These are phyloP conservation scores for Tetrahymena malaccensis DNA, from an alignment of 73 alveolate species.

Conservation along the genomic window DNA sequence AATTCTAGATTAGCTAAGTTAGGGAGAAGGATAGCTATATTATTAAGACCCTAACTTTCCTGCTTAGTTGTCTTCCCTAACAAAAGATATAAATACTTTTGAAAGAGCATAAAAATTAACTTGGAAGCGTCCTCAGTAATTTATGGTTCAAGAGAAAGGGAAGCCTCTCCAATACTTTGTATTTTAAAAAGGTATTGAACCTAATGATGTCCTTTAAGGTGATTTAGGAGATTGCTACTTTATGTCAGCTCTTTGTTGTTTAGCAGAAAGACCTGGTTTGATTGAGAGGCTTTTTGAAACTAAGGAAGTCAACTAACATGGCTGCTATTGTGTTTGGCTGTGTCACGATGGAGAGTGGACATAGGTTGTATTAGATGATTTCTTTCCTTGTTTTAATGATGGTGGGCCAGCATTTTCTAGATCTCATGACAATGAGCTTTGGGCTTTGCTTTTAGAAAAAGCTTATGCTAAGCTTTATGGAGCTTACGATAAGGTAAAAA, in stretches of 20 bases:
- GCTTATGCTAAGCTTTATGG: constrained; percentile 91
- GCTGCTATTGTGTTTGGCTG: constrained; percentile 45
- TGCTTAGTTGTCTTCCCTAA: background rate
- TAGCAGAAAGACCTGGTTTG: constrained; percentile 68
- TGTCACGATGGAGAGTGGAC: constrained; percentile 84
- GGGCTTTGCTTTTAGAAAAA: constrained; percentile 82
- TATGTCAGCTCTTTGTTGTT: constrained; percentile 63
- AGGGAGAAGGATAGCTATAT: background rate
- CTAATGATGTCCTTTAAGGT: constrained; percentile 71
- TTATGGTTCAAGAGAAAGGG: constrained; percentile 32
- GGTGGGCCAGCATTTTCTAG: constrained; percentile 81
- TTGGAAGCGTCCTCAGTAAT: constrained; percentile 59
- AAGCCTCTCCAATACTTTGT: constrained; percentile 6
- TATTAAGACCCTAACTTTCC: background rate
- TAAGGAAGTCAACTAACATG: constrained; percentile 44
- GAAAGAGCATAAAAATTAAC: constrained; percentile 9
- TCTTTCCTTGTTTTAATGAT: constrained; percentile 67
- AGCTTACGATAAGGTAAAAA: constrained; percentile 37
- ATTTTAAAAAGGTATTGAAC: constrained; percentile 46
- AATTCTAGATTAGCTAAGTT: background rate
- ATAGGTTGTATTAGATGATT: constrained; percentile 83
- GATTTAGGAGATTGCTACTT: constrained; percentile 81
- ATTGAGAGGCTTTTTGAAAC: constrained; percentile 50
- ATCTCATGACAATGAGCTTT: constrained; percentile 66
- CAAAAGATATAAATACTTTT: background rate